These are phyloP conservation scores for Dioszegia aurantiaca DNA, from an alignment of 768 basidiomycete genomes.

Conservation along the genomic window DNA sequence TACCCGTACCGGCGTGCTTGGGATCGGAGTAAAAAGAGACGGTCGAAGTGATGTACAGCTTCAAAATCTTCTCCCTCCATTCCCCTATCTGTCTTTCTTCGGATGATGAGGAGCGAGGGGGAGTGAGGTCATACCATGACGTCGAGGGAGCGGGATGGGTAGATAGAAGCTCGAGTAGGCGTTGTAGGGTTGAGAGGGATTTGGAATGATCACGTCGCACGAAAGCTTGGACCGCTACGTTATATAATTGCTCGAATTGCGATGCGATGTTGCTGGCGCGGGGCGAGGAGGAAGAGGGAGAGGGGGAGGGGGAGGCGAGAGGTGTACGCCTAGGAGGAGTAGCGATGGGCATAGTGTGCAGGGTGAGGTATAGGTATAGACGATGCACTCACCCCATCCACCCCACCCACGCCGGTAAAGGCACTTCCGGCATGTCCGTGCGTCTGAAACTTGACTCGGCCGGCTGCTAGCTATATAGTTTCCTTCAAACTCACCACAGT, in stretches of 20 bases:
- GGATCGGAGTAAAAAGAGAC: constrained; percentile 41
- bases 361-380: background rate
- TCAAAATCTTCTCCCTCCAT: constrained; percentile 37
- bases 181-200: constrained; percentile 28
- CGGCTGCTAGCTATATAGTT: background rate
- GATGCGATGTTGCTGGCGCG: constrained; percentile 11
- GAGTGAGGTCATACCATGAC: constrained; percentile 25
- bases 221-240: constrained; percentile 45
- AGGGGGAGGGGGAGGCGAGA: background rate
- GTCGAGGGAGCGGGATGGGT: background rate
- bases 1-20: background rate
- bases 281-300: constrained; percentile 7
- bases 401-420: constrained; percentile 1
- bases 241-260: constrained; percentile 37
- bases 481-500: no score
- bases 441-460: background rate
- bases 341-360: background rate
- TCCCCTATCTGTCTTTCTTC: constrained; percentile 16
- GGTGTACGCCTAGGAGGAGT: background rate
- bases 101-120: background rate
- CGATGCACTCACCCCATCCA: no score
- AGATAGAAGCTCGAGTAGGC: constrained; percentile 15
- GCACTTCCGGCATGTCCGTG: background rate
- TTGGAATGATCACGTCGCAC: constrained; percentile 40
- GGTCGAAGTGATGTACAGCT: constrained; percentile 32